phyloP scores from a whole-genome alignment of 139 green algal species.

The Chlamydomonas schloesseri region DNA sequence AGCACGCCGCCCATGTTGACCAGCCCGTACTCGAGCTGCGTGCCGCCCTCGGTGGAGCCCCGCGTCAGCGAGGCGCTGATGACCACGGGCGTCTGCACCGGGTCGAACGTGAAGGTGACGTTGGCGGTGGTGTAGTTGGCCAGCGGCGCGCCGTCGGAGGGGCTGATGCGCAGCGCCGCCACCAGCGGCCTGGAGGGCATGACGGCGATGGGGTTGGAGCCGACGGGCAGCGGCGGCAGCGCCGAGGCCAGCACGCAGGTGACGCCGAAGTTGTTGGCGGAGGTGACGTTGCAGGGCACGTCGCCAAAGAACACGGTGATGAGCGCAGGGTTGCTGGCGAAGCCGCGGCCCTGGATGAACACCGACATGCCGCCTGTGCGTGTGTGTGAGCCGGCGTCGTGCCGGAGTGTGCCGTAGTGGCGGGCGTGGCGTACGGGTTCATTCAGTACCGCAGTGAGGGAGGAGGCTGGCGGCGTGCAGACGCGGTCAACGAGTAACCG shows the following conservation, averaged over 20 bases:
- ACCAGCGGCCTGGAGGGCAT: not conserved
- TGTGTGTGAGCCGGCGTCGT: no score
- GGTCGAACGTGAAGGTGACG: constrained; percentile 52
- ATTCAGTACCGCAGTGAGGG: no score
- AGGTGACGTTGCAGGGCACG: constrained; percentile 1
- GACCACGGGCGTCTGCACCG: constrained; percentile 53
- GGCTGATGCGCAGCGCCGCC: not conserved
- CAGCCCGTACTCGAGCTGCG: constrained; percentile 53
- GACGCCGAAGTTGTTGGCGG: not conserved
- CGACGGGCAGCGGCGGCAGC: not conserved
- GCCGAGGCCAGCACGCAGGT: constrained; percentile 16
- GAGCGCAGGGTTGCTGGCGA: not conserved
- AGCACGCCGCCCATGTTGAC: not conserved
- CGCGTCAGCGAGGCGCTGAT: constrained; percentile 34
- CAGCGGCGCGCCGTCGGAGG: constrained; percentile 5
- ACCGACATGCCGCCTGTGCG: constrained; percentile 32
- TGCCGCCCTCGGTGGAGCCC: constrained; percentile 72
- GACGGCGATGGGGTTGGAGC: not conserved
- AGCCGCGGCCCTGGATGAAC: constrained; percentile 41
- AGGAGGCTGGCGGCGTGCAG: no score
- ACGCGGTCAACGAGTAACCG: no score
- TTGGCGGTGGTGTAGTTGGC: not conserved
- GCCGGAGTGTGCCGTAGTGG: no score
- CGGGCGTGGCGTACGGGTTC: no score
- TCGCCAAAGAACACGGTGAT: constrained; percentile 16